These are phyloP conservation scores for Phlebiopsis gigantea DNA, from an alignment of 768 basidiomycete species.

Conservation along the genomic window DNA sequence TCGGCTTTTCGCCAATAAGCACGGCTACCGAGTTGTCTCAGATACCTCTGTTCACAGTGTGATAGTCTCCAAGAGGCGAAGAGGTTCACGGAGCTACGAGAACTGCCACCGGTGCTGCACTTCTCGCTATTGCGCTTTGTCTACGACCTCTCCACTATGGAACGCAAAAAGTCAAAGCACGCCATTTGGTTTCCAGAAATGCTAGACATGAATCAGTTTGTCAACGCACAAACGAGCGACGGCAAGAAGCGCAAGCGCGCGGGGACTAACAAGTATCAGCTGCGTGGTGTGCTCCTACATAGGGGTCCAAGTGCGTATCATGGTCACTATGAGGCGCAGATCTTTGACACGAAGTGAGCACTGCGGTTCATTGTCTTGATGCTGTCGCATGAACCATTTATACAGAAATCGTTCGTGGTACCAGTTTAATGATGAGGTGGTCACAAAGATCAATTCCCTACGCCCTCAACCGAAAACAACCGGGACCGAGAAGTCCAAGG, in stretches of 20 bases:
- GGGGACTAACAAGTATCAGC: conserved; percentile 52
- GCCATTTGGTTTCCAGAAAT: conserved; percentile 68
- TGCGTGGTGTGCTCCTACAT: conserved; percentile 83
- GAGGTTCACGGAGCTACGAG: conserved; percentile 63
- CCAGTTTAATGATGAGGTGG: conserved; percentile 87
- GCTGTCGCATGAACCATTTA: too few species aligned
- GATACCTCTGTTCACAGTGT: conserved; percentile 80
- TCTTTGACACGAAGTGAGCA: conserved; percentile 59
- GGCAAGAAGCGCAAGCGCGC: conserved; percentile 9
- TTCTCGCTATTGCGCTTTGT: conserved; percentile 93
- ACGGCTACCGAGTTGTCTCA: conserved; percentile 23
- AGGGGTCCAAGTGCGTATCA: conserved; percentile 91
- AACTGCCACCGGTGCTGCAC: conserved; percentile 84
- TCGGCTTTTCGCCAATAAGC: background rate
- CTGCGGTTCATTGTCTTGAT: too few species aligned
- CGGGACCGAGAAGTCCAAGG: conserved; percentile 25
- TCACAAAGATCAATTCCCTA: conserved; percentile 56
- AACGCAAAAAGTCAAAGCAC: conserved; percentile 85
- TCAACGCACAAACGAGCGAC: conserved; percentile 28
- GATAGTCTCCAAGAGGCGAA: conserved; percentile 70
- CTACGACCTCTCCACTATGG: conserved; percentile 71
- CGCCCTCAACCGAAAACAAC: conserved; percentile 36
- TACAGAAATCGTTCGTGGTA: conserved; percentile 78
- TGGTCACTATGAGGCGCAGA: conserved; percentile 86
- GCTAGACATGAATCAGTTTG: conserved; percentile 69